Base-by-base conservation (phyloP, 495 filamentous ascomycete species). In the Lasiosphaeria miniovina region DNA sequence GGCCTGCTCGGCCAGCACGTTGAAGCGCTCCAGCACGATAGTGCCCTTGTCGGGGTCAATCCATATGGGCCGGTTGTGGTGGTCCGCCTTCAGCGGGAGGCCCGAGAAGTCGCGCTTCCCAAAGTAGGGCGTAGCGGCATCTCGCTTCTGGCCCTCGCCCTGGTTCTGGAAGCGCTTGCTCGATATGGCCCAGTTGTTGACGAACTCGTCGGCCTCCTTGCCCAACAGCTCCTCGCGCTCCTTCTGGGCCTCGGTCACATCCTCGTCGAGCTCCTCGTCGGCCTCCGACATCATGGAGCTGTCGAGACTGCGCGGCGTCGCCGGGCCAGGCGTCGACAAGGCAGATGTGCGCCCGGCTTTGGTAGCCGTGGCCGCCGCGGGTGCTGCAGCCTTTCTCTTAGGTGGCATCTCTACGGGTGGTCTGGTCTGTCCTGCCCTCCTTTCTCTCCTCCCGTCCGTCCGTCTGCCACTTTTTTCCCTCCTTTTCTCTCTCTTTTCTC, bases 11-110 rank as follows among this genome's bases (percentile, higher is more conserved):
- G 92, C 88, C 45, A 93, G 74, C 1, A 92, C 89, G 36, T 87
- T 91, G 77, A 97, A 98, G 62, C 90, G 95, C 79, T 99, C 94
- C n/a, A 98, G 80, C 32, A 94, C 91, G 69, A 99, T 93, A 60
- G 86, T 85, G 49, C 90, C 91, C 66, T 87, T 89, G 31, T 80
- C 67, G 1, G 90, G 90, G 72, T 97, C 90, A 65, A 98, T 92
- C 89, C 90, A 98, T 50, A 98, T 77, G 31, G 94, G 94, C 11
- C 94, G 87, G 63, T 88, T 88, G 49, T 84, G 84, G 79, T 96
- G 92, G 71, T 98, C 93, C 6, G 86, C 84, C 73, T 96, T 98
- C 60, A 98, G 80, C 31, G 79, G 71, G 4, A 96, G 79, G 59
- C 88, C 87, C 6, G 88, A 89, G 65, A 93, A 91, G 72, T 98